These are phyloP conservation scores for Phaeoacremonium minimum DNA, from an alignment of 2,329 filamentous ascomycete species.

Conservation along the genomic window DNA sequence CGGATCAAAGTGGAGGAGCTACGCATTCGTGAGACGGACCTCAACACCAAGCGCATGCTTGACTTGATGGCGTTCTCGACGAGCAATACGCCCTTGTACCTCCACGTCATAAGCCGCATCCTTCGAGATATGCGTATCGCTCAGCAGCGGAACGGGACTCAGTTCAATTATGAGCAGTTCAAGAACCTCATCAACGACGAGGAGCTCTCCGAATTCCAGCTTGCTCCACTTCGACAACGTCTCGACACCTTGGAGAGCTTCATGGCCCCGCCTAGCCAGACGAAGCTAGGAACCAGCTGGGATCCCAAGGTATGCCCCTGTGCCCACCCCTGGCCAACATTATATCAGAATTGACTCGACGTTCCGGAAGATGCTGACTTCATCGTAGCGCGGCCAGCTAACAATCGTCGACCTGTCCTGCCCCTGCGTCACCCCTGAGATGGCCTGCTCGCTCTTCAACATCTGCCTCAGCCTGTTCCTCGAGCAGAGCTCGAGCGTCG, in stretches of 20 bases:
- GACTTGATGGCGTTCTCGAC: conserved; percentile 53
- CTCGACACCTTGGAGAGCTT: conserved; percentile 63
- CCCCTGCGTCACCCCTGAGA: conserved; percentile 62
- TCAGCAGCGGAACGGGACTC: conserved; percentile 27
- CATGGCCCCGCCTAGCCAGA: conserved; percentile 28
- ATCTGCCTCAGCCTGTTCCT: conserved; percentile 66
- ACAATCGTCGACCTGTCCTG: conserved; percentile 61
- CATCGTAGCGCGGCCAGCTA: conserved; percentile 27
- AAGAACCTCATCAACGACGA: conserved; percentile 26
- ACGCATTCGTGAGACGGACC: conserved; percentile 41
- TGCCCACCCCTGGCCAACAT: too few relatives aligned
- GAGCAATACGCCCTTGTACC: conserved; percentile 46
- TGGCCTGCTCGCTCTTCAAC: conserved; percentile 68
- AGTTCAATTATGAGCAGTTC: conserved; percentile 49
- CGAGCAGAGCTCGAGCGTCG: conserved; percentile 41
- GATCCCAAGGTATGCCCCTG: conserved; percentile 15
- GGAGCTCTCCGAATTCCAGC: conserved; percentile 43
- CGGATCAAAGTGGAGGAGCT: conserved; percentile 46
- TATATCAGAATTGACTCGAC: too few relatives aligned
- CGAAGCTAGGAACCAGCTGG: conserved; percentile 11
- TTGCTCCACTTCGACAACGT: conserved; percentile 51
- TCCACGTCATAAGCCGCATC: conserved; percentile 50
- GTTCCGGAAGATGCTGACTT: too few relatives aligned
- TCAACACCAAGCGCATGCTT: conserved; percentile 55
- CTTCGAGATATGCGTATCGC: conserved; percentile 49